Conservation (phyloP, 805 yeast species). For the Pichia membranifaciens region DNA sequence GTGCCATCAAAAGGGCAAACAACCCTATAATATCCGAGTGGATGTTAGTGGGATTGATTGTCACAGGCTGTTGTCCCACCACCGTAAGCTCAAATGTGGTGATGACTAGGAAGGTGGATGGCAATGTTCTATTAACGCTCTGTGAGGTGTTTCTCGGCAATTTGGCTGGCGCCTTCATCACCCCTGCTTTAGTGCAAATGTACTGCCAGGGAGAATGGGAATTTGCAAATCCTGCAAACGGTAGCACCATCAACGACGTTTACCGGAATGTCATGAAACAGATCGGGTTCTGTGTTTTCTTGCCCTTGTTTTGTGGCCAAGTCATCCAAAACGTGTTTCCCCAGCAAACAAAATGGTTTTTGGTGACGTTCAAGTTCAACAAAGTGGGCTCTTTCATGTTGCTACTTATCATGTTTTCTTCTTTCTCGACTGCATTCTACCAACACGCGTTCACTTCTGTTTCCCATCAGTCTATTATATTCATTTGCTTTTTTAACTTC, state of each 20-base stretch:
- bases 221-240: constrained; percentile 73
- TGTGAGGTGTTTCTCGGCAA: constrained; percentile 86
- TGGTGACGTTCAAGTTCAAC: constrained; percentile 47
- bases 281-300: constrained; percentile 68
- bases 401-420: constrained; percentile 46
- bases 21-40: constrained; percentile 60
- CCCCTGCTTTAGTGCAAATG: constrained; percentile 79
- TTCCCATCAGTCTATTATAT: constrained; percentile 52
- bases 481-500: constrained; percentile 73
- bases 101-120: constrained; percentile 81
- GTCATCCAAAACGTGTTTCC: constrained; percentile 65
- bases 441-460: constrained; percentile 61
- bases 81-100: constrained; percentile 90
- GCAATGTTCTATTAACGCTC: constrained; percentile 64
- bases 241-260: constrained; percentile 46
- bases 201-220: constrained; percentile 52
- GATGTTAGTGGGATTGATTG: constrained; percentile 73
- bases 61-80: constrained; percentile 83
- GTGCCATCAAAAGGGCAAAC: constrained; percentile 54
- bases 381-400: constrained; percentile 79
- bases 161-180: constrained; percentile 74
- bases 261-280: constrained; percentile 80
- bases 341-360: constrained; percentile 51
- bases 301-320: constrained; percentile 86
- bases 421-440: constrained; percentile 81